Evolutionary conservation across 257 asterid genomes (phyloP).

Genomic region (Apocynum venetum): DNA sequence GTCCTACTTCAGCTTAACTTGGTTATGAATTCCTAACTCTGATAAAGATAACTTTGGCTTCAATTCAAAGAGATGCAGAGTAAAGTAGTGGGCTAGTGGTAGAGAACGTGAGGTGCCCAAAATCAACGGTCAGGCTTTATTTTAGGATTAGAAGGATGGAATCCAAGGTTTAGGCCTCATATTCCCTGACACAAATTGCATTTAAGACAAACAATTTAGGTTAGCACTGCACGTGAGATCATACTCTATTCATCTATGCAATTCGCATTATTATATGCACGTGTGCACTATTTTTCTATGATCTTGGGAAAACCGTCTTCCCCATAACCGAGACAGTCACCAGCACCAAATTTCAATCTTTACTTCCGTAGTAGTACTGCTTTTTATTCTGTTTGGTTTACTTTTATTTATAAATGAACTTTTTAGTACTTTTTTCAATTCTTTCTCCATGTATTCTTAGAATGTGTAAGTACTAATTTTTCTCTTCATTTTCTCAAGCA

Average conservation of each 20-base stretch:
- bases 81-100: neutral
- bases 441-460: too few relatives aligned
- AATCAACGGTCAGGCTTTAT: neutral
- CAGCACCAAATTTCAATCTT: neutral
- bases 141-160: slow-evolving; percentile 7
- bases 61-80: neutral
- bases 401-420: too few relatives aligned
- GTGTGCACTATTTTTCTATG: slow-evolving; percentile 15
- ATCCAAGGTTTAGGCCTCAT: slow-evolving; percentile 23
- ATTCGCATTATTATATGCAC: slow-evolving; percentile 19
- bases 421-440: too few relatives aligned
- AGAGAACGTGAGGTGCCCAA: neutral
- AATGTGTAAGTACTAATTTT: too few relatives aligned
- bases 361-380: neutral
- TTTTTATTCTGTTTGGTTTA: too few relatives aligned
- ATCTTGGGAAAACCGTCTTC: slow-evolving; percentile 1
- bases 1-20: neutral
- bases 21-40: neutral
- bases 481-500: too few relatives aligned
- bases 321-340: neutral
- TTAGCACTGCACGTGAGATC: slow-evolving; percentile 27
- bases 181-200: slow-evolving; percentile 20
- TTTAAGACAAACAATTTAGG: slow-evolving; percentile 18
- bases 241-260: neutral
- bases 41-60: neutral